Conservation (phyloP, 352 stramenopile species). For the Phytophthora gonapodyides region DNA sequence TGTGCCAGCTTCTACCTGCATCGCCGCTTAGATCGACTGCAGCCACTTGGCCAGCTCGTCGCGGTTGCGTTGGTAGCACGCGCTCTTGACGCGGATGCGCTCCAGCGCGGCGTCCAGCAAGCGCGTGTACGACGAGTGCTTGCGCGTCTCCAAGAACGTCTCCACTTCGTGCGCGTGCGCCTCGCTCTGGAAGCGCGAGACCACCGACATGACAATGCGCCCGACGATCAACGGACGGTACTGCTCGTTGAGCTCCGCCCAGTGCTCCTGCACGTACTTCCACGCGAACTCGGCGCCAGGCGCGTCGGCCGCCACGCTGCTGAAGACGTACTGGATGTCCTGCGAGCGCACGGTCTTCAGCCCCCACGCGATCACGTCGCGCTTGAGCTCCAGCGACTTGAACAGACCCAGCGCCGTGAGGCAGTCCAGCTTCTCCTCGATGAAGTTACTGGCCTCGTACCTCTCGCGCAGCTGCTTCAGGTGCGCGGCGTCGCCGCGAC, state of each 20-base stretch:
- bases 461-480: constrained; percentile 52
- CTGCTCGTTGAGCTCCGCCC: constrained; percentile 63
- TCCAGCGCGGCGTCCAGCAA: constrained; percentile 73
- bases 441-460: constrained; percentile 80
- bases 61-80: constrained; percentile 61
- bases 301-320: constrained; percentile 66
- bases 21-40: constrained; percentile 19
- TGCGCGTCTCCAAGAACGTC: constrained; percentile 61
- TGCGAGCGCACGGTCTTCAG: constrained; percentile 75
- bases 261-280: constrained; percentile 79
- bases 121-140: constrained; percentile 69
- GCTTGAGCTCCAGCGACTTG: constrained; percentile 62
- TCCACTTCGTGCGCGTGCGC: constrained; percentile 58
- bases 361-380: constrained; percentile 68
- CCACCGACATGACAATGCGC: constrained; percentile 65
- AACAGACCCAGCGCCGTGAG: constrained; percentile 72
- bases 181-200: constrained; percentile 71
- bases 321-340: constrained; percentile 84
- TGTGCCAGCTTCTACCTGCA: no score
- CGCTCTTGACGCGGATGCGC: constrained; percentile 73
- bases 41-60: constrained; percentile 66
- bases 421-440: constrained; percentile 83
- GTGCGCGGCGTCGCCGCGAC: constrained; percentile 49
- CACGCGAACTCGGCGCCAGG: constrained; percentile 58
- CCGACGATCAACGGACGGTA: constrained; percentile 68